Percentiles rank a stretch among this genome's conserved stretches.
Conservation (phyloP, 2,329 filamentous ascomycete genomes). For the Aspergillus piperis region DNA sequence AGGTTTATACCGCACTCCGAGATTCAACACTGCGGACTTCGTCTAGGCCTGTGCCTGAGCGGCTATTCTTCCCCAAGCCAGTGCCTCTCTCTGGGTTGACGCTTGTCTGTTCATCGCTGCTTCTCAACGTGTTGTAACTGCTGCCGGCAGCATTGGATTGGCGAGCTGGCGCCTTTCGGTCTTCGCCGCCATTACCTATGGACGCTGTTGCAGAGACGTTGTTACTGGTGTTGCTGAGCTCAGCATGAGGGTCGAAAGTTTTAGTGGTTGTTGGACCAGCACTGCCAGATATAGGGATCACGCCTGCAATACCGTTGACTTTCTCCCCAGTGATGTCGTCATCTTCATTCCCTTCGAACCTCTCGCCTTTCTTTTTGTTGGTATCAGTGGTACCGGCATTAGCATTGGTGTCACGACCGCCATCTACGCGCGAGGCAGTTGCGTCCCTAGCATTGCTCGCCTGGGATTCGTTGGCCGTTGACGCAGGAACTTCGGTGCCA, state of each 20-base stretch:
- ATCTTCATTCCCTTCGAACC: background rate
- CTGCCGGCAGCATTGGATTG: background rate
- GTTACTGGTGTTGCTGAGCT: background rate
- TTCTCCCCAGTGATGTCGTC: background rate
- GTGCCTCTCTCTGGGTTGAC: background rate
- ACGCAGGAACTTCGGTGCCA: background rate
- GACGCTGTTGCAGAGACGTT: background rate
- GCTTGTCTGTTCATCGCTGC: background rate
- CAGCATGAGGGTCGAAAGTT: constrained; percentile 2
- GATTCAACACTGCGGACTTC: background rate
- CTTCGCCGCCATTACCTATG: background rate
- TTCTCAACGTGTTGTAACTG: background rate
- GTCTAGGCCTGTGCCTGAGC: background rate
- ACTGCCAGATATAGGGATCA: constrained; percentile 4
- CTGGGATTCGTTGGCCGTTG: background rate
- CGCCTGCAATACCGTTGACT: constrained; percentile 4
- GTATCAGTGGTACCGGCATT: background rate
- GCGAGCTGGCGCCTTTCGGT: background rate
- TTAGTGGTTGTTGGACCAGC: constrained; percentile 3
- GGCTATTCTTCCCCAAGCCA: background rate
- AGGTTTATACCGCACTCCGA: background rate
- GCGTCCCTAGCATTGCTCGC: background rate
- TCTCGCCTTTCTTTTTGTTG: background rate
- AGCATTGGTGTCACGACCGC: background rate
- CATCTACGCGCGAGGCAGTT: background rate